Evolutionary conservation across 495 filamentous ascomycete genomes (phyloP).

Genomic region (Entonaema liquescens): DNA sequence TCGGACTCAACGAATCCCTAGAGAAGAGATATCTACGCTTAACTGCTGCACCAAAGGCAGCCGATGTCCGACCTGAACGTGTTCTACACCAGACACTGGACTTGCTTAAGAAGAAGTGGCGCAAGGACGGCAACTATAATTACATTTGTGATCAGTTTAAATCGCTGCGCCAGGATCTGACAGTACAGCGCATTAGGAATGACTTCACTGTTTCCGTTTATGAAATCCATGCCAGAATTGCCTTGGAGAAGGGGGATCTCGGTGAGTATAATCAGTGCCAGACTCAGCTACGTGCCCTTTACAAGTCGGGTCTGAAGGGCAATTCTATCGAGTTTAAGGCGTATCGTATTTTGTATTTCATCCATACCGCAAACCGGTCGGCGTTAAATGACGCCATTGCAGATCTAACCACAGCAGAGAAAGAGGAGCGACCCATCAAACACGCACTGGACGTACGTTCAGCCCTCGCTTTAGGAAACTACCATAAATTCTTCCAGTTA

Average conservation of each 20-base stretch:
- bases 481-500: conserved; percentile 94
- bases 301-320: conserved; percentile 84
- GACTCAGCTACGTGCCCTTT: conserved; percentile 92
- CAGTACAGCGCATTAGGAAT: conserved; percentile 95
- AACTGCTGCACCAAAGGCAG: conserved; percentile 85
- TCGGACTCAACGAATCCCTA: conserved; percentile 82
- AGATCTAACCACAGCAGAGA: conserved; percentile 97
- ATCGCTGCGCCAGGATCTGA: conserved; percentile 96
- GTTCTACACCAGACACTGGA: conserved; percentile 86
- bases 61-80: conserved; percentile 83
- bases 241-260: conserved; percentile 96
- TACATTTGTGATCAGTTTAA: conserved; percentile 99
- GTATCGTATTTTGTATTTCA: conserved; percentile 99
- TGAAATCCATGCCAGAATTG: conserved; percentile 97
- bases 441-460: conserved; percentile 94
- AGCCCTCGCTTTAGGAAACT: conserved; percentile 90
- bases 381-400: conserved; percentile 97
- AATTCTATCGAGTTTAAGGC: conserved; percentile 96
- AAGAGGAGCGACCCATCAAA: conserved; percentile 80
- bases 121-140: conserved; percentile 87
- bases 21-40: conserved; percentile 96
- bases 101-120: conserved; percentile 93
- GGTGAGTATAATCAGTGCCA: conserved; percentile 99
- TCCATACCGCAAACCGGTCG: conserved; percentile 97
- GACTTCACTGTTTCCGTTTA: conserved; percentile 96